A percentile compares a stretch with the other conserved stretches of the same genome.
These are phyloP conservation scores for Westerdykella ornata DNA, from an alignment of 2,329 filamentous ascomycete species.

Conservation along the genomic window DNA sequence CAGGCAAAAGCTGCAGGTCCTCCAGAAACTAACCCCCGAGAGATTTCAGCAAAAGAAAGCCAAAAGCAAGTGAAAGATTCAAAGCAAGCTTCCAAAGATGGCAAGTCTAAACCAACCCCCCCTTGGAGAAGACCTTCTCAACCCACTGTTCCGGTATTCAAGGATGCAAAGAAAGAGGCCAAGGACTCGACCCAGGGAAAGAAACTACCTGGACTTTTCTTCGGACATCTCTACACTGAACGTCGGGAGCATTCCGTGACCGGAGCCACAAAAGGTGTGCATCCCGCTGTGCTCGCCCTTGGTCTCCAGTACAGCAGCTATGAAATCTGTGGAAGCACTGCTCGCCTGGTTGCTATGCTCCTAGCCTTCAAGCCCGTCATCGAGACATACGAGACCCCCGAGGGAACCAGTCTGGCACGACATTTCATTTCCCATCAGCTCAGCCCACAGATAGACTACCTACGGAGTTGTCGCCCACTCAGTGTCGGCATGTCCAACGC, in stretches of 20 bases:
- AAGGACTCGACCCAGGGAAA: constrained; percentile 32
- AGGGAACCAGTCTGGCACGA: constrained; percentile 74
- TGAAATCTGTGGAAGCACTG: constrained; percentile 80
- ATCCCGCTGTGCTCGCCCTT: constrained; percentile 75
- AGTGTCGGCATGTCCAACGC: constrained; percentile 96
- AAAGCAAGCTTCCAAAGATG: constrained; percentile 30
- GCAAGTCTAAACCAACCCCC: constrained; percentile 28
- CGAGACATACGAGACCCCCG: constrained; percentile 82
- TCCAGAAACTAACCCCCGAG: constrained; percentile 32
- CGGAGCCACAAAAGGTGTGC: constrained; percentile 63
- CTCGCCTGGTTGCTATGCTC: constrained; percentile 78
- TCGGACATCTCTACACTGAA: constrained; percentile 76
- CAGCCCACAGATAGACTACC: constrained; percentile 90
- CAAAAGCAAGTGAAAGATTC: constrained; percentile 34
- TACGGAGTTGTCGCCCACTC: constrained; percentile 89
- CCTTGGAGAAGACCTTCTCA: constrained; percentile 26
- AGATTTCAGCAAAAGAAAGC: constrained; percentile 19
- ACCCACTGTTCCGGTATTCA: constrained; percentile 20
- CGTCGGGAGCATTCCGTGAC: constrained; percentile 59
- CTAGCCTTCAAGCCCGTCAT: constrained; percentile 90
- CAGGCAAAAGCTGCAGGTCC: constrained; percentile 51
- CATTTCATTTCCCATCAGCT: constrained; percentile 88
- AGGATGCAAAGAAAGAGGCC: constrained; percentile 30
- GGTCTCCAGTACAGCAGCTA: constrained; percentile 90
- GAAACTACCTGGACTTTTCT: constrained; percentile 56